Base-by-base conservation (phyloP, 2,329 filamentous ascomycete genomes). In the Myriosclerotinia duriaeana region DNA sequence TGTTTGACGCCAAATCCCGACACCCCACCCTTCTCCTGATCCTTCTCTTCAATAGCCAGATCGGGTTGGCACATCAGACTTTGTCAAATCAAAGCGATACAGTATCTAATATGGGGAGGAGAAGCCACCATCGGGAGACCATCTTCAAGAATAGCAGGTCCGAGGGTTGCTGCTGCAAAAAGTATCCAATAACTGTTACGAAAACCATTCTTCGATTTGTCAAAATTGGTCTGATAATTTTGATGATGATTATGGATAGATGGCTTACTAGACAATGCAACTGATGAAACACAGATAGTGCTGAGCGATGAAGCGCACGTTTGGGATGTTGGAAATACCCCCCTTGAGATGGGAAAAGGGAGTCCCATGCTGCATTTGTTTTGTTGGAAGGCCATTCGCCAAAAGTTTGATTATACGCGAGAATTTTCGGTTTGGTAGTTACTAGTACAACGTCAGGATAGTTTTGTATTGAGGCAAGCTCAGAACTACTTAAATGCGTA, bases 191-290 rank as follows among this genome's bases (percentile, higher is more conserved):
- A 56, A 3, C 3, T 26, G 17, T 8, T 20, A 20, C 54, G 54
- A 17, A 56, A 7, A 26, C 54, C 54, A 56, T 56, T 30, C 54
- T 42, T 40, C 6, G 38, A 40, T 9, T 40, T 40, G 38, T 40
- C 38, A 40, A n/a, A 8, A 56, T 30, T 1, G 2, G n/a, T 22
- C 2, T 40, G 54, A 7, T 56, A 40, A 3, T 38, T 56, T 2
- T 17, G 22, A 63, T 40, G 38, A 12, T 5, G 38, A 3, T 40
- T 40, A 3, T n/a, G n/a, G n/a, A n/a, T n/a, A n/a, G 9, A 40
- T 2, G 6, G 38, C 59, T 46, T 38, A 63, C 59, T 15, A 63
- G 40, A n/a, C 59, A 63, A 38, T 63, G 59, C 11, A 63, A 42
- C 53, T 63, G 59, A 36, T 63, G 59, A 8, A 63, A 56, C 11